Conservation (phyloP, 208 protist genomes). For the Crithidia expoeki region DNA sequence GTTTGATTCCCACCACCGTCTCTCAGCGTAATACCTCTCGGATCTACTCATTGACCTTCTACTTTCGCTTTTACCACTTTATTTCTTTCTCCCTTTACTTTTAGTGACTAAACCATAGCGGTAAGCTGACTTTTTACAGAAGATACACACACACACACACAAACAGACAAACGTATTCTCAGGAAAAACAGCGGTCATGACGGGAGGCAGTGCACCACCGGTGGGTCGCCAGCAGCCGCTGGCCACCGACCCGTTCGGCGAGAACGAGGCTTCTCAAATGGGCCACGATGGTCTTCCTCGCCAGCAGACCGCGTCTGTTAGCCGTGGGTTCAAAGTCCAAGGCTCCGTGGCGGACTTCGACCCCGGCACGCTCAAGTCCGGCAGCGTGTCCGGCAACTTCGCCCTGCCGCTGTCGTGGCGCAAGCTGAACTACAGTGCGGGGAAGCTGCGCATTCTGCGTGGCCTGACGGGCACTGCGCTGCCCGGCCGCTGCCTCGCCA, state of each 20-base stretch:
- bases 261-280: background rate
- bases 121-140: too few species aligned
- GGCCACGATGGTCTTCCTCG: background rate
- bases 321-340: conserved; percentile 32
- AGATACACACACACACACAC: too few species aligned
- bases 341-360: conserved; percentile 63
- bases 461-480: conserved; percentile 75
- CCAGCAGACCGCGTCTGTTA: conserved; percentile 10
- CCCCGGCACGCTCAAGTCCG: conserved; percentile 31
- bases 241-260: conserved; percentile 4
- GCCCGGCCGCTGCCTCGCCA: conserved; percentile 72
- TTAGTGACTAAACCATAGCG: too few species aligned
- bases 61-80: background rate
- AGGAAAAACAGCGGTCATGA: background rate
- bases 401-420: conserved; percentile 74
- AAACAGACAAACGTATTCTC: too few species aligned
- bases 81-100: background rate
- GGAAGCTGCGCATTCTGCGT: conserved; percentile 57
- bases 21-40: background rate
- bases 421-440: conserved; percentile 62
- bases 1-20: too few species aligned
- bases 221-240: background rate
- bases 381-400: conserved; percentile 43
- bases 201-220: background rate
- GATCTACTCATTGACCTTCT: background rate